Conservation (phyloP, 352 stramenopile genomes). For the Bremia lactucae region DNA sequence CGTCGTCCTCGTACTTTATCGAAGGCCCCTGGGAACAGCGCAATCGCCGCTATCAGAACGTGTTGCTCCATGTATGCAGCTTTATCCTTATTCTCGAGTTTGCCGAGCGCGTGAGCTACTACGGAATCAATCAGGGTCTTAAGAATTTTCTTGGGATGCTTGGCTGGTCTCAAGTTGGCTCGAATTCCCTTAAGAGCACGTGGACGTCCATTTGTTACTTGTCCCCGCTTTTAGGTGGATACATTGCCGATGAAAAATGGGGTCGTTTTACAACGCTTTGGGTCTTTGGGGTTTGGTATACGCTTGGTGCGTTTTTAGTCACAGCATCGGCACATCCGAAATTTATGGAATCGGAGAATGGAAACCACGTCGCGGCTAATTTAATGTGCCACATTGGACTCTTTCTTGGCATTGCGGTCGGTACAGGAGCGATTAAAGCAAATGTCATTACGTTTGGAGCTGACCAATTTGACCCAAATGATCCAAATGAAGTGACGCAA, state of each 20-base stretch:
- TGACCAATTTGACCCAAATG: constrained; percentile 81
- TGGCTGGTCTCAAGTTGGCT: constrained; percentile 63
- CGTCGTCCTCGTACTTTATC: constrained; percentile 61
- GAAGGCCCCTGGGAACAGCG: constrained; percentile 71
- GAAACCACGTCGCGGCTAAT: constrained; percentile 45
- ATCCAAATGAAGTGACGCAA: constrained; percentile 67
- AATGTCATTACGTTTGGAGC: constrained; percentile 82
- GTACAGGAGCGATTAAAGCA: constrained; percentile 79
- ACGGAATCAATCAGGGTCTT: constrained; percentile 80
- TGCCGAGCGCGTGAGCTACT: constrained; percentile 76
- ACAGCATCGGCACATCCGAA: constrained; percentile 52
- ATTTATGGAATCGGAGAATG: constrained; percentile 29
- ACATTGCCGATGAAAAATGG: constrained; percentile 82
- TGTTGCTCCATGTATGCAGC: constrained; percentile 73
- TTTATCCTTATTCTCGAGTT: constrained; percentile 86
- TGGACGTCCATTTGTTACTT: constrained; percentile 85
- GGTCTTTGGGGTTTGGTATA: constrained; percentile 78
- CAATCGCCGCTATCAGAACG: constrained; percentile 69
- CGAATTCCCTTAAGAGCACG: constrained; percentile 83
- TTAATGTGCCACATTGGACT: constrained; percentile 64
- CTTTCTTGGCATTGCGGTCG: constrained; percentile 62
- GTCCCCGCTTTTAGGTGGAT: constrained; percentile 70
- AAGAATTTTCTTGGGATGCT: constrained; percentile 83
- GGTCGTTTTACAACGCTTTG: constrained; percentile 74
- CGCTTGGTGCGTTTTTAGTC: constrained; percentile 52